These are phyloP conservation scores for Candida sanyaensis DNA, from an alignment of 1,139 yeast genomes.

Conservation along the genomic window DNA sequence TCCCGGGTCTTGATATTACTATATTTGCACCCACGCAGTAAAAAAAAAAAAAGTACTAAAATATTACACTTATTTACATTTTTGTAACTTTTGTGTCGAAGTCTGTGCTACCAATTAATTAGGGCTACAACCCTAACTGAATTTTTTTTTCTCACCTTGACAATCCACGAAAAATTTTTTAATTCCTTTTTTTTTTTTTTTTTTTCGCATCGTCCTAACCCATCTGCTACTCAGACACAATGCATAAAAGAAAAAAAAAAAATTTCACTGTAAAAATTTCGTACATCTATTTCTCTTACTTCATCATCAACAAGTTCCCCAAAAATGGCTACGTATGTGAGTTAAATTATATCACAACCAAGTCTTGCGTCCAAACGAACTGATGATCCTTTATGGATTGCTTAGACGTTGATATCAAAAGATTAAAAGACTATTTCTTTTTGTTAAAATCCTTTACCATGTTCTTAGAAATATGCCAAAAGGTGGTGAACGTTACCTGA, in stretches of 20 bases:
- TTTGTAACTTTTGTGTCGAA: too few species aligned
- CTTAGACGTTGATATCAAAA: constrained; percentile 12
- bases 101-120: neutral
- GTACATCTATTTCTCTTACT: neutral
- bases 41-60: too few species aligned
- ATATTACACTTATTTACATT: too few species aligned
- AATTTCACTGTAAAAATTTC: constrained; percentile 6
- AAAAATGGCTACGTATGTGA: constrained; percentile 23
- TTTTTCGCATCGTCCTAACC: neutral
- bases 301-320: constrained; percentile 9
- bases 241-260: constrained; percentile 2
- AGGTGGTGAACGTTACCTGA: constrained; percentile 13
- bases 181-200: constrained; percentile 3
- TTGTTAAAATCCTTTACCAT: constrained; percentile 5
- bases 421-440: neutral
- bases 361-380: constrained; percentile 11
- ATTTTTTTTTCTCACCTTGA: too few species aligned
- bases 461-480: neutral
- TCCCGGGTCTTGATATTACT: too few species aligned
- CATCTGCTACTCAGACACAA: too few species aligned
- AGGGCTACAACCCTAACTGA: constrained; percentile 5
- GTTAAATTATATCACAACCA: neutral
- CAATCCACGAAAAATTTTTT: too few species aligned
- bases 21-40: too few species aligned
- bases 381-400: constrained; percentile 4